Base-by-base conservation (phyloP, 2,329 filamentous ascomycete genomes). In the Epichloe typhina region DNA sequence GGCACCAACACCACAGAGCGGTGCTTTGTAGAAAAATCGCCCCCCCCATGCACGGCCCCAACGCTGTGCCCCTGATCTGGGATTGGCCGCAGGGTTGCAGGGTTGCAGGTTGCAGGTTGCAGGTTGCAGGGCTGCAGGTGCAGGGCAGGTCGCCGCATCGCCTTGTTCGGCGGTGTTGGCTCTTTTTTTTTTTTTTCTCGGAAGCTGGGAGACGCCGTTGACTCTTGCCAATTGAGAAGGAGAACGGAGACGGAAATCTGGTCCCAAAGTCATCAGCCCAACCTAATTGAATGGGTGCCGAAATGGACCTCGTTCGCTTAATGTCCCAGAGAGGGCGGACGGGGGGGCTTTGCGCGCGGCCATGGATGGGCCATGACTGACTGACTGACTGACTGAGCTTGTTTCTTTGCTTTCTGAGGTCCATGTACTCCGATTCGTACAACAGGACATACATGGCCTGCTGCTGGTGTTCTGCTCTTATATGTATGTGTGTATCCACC, bases 401-500 rank as follows among this genome's bases (percentile, higher is more conserved):
- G 40, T 47, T 47, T 53, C 36, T 46, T 49, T 50, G 26, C 35
- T 37, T 26, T 26, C 23, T 19, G 23, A 19, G 44, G 38, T 31
- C 26, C 23, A 36, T 49, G 26, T 31, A 31, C 26, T 31, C 26
- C 26, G 26, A 31, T 9, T 31, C 26, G 49, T 35, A n/a, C 26
- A 31, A 46, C 48, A 44, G 42, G 39, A 50, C 50, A 44, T 49
- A 50, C 52, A 44, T 49, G 38, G 26, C 52, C 50, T 55, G 52
- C 15, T 6, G 36, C 12, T 38, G 53, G 8, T 31, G 26, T 31
- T 31, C 26, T 55, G 56, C 57, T 61, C 56, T 59, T 63, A 65
- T 65, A 65, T 62, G 57, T 65, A 64, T 63, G 60, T 62, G 60
- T 60, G 55, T 62, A 65, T 61, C 57, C 63, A 59, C 57, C 63